Evolutionary conservation across 768 basidiomycete genomes (phyloP), one percentile per base, ranked within the genome.

Genomic region (Hirschioporus abietinus): DNA sequence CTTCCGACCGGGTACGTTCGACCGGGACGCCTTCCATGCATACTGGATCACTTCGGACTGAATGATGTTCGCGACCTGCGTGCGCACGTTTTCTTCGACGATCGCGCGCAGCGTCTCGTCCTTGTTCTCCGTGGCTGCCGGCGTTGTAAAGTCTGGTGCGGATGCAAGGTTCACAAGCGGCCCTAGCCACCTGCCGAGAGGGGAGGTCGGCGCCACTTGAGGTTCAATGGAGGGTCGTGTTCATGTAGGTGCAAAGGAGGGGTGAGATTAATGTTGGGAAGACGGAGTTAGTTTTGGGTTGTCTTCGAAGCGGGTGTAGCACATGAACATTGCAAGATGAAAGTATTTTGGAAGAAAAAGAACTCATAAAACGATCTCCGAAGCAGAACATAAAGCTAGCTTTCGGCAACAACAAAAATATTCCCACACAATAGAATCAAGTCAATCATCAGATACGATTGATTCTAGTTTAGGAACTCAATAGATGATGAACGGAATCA

Each of bases 121-220:
- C 27, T 61, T 60, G 42, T 52, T 52, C 42, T 52, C 42, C 0
- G 64, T 68, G 17, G 76, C 71, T 3, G 80, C 70, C 18, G 76
- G 69, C 58, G 75, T 69, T 7, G 80, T 73, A 27, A 88, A 76
- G 58, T 80, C 75, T 64, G 88, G 81, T 0, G 79, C 77, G 12
- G 74, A 77, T 70, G 83, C 82, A 69, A 88, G 80, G 35, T 76
- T 72, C 64, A 85, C 85, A 71, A 95, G 82, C 0, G 92, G 90
- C 27, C 82, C 79, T 60, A 95, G 80, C 91, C 92, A 95, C 63
- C 85, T 84, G 27, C 82, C 82, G 69, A 95, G 82, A 8, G 88
- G 81, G 0, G 82, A 79, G 58, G 60, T 61, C 60, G 60, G 60
- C 17, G 60, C 42, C 5, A 52, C 27, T 61, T 60, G 52, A n/a